phyloP scores from a whole-genome alignment of 257 asterid species.

The Solanum ahanhuiri region DNA sequence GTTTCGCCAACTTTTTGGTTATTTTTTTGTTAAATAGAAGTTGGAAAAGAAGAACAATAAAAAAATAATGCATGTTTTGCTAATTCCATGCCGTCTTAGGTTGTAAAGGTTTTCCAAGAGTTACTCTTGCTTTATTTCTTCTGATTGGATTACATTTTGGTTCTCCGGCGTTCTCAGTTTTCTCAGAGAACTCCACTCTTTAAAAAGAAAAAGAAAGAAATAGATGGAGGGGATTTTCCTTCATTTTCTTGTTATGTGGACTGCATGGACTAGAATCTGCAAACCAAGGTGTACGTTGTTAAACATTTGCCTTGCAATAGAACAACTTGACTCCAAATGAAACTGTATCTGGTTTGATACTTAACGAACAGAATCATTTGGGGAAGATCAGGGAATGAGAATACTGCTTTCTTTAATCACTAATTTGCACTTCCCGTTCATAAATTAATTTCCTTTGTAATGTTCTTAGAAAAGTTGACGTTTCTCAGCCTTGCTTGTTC shows the following conservation, averaged over 20 bases:
- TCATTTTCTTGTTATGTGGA: not conserved
- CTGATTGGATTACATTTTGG: not conserved
- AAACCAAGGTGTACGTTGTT: not conserved
- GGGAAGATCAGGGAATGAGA: not conserved
- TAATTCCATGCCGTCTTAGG: not conserved
- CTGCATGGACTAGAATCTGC: not conserved
- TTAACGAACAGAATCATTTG: not conserved
- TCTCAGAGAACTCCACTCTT: not conserved
- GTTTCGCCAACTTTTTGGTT: not conserved
- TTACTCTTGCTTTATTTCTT: not conserved
- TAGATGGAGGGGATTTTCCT: not conserved
- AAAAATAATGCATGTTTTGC: not conserved
- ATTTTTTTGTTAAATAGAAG: not conserved
- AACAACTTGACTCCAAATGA: not conserved
- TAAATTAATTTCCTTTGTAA: not conserved
- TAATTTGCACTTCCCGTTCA: not conserved
- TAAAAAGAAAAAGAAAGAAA: not conserved
- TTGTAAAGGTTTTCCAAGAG: not conserved
- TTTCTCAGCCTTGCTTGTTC: not conserved
- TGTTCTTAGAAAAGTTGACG: not conserved
- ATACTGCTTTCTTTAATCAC: not conserved
- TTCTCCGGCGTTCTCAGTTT: not conserved
- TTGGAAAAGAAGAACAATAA: not conserved
- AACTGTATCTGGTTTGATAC: not conserved
- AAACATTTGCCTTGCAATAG: not conserved